A percentile compares a stretch with the other conserved stretches of the same genome.
Conservation (phyloP, 192 early-diverging fungal genomes). For the Podochytrium sp. region DNA sequence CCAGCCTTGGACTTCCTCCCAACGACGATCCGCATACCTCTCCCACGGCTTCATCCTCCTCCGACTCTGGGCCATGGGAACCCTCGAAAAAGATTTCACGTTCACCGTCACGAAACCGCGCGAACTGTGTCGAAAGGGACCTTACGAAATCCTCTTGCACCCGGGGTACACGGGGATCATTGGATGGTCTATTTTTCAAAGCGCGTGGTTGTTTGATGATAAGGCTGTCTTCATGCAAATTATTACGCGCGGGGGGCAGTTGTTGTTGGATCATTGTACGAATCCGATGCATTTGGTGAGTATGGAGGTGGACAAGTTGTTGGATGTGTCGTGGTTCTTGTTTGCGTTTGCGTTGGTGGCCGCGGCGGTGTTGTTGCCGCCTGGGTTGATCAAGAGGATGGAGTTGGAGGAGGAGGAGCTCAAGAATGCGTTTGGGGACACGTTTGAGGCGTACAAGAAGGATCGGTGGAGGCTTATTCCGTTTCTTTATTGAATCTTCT, state of each 20-base stretch:
- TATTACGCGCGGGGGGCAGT: background rate
- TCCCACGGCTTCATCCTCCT: background rate
- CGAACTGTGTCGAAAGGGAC: background rate
- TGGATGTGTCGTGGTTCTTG: constrained; percentile 5
- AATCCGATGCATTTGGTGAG: background rate
- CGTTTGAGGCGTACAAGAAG: background rate
- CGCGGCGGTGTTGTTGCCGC: background rate
- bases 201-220: background rate
- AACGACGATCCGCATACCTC: constrained; percentile 1
- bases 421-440: background rate
- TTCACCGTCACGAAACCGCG: background rate
- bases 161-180: constrained; percentile 8
- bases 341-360: background rate
- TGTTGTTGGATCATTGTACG: background rate
- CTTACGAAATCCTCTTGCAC: constrained; percentile 15
- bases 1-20: background rate
- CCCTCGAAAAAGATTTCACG: background rate
- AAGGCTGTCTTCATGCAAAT: background rate
- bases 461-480: constrained; percentile 11
- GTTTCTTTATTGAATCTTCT: constrained; percentile 1
- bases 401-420: constrained; percentile 4
- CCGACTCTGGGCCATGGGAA: constrained; percentile 7
- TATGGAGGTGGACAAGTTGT: background rate
- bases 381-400: background rate
- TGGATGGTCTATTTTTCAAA: constrained; percentile 9